Base-by-base conservation (phyloP, 2,329 filamentous ascomycete species). In the Alternaria tenuissima region DNA sequence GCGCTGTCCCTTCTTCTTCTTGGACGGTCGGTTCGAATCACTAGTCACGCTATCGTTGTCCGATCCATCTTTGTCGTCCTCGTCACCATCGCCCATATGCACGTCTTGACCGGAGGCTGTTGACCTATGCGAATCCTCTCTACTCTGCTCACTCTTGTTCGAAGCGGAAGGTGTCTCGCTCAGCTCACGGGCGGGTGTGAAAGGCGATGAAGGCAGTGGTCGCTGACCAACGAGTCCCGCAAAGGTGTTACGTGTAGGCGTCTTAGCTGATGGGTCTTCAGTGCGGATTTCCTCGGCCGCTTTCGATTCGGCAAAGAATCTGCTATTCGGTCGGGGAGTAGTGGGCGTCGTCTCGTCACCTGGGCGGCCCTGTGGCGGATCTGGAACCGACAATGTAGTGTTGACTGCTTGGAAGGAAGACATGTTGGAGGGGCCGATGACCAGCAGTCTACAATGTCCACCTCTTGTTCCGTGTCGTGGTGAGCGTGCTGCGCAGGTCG, bases 1-100 rank as follows among this genome's bases (percentile, higher is more conserved):
- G 46, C 93, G 88, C 78, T 97, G 93, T 0, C 93, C 93, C 79
- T 97, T 97, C 82, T 97, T 97, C 86, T 97, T 98, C 81, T 96
- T 96, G 53, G 86, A 89, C 8, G 91, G 90, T 63, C 90, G 87
- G 62, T 92, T 91, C 12, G 91, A 91, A 32, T 84, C 83, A 63
- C 81, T 82, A 16, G 76, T 80, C 14, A 78, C 78, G 63, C 82
- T 84, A 26, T 84, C 83, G 52, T 82, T 81, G 69, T 85, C 83
- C 9, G 82, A 84, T 2, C 72, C 81, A 28, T 82, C 81, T 44
- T 72, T 71, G 24, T 91, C 91, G 57, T 92, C 91, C 2, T 72
- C 69, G 11, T 90, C 90, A 18, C 91, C 89, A 34, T 90, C 90
- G 39, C 90, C 90, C 86, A 93, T 92, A 61, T 92, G 89, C 24